These are phyloP conservation scores for Neurospora sp. DNA, from an alignment of 495 filamentous ascomycete genomes.

Conservation along the genomic window DNA sequence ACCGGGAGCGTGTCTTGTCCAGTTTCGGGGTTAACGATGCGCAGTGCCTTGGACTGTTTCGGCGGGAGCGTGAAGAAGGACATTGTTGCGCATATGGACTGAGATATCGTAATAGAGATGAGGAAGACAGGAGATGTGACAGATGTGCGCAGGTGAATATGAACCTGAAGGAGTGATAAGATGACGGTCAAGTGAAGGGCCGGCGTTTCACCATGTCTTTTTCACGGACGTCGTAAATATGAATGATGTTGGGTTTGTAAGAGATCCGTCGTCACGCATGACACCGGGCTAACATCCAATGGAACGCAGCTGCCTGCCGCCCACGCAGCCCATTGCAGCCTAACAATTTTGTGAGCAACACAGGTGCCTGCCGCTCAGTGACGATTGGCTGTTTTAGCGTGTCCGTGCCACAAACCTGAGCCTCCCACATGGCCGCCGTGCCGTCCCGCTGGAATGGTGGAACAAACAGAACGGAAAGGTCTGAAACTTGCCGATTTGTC, in stretches of 20 bases:
- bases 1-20: neutral
- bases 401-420: neutral
- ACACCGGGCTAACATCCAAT: neutral
- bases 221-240: neutral
- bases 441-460: neutral
- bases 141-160: too few relatives aligned
- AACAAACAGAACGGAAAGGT: neutral
- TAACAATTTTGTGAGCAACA: neutral
- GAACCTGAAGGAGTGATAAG: neutral
- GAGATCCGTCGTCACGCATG: neutral
- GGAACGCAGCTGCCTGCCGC: neutral
- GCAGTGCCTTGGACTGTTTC: neutral
- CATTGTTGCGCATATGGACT: neutral
- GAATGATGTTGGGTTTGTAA: neutral
- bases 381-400: neutral
- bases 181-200: neutral
- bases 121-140: too few relatives aligned
- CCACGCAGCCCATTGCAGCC: neutral
- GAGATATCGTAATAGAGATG: too few relatives aligned
- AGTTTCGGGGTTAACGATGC: neutral
- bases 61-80: neutral
- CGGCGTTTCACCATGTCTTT: too few relatives aligned
- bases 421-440: neutral
- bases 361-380: neutral
- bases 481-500: neutral